Evolutionary conservation across 1,284 basidiomycete species (phyloP).

Genomic region (Malassezia brasiliensis): DNA sequence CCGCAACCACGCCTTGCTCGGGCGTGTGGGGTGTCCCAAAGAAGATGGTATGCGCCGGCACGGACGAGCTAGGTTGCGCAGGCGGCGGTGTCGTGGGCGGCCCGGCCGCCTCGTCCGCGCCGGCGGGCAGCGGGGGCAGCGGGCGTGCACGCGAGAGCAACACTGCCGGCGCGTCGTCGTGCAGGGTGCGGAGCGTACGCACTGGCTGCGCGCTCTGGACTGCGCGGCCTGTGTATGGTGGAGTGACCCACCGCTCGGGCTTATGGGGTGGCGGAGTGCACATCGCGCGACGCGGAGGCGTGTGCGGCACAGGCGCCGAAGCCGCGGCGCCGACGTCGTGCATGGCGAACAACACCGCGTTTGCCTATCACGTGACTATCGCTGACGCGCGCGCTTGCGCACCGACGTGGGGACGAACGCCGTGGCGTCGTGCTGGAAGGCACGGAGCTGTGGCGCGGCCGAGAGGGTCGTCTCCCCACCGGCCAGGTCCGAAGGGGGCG

Average conservation of each 20-base stretch:
- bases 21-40: conserved; percentile 4
- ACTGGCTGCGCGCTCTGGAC: background rate
- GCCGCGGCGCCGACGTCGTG: background rate
- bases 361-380: conserved; percentile 7
- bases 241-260: background rate
- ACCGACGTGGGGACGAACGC: conserved; percentile 34
- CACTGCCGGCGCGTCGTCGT: no score
- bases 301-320: background rate
- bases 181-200: no score
- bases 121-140: background rate
- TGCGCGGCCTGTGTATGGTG: background rate
- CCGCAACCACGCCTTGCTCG: background rate
- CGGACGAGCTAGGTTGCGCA: no score
- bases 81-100: no score
- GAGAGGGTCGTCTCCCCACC: conserved; percentile 25
- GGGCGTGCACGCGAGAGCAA: no score
- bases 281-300: background rate
- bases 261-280: background rate
- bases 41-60: background rate
- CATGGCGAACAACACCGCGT: conserved; percentile 1
- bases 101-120: background rate
- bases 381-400: background rate
- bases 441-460: conserved; percentile 41
- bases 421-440: conserved; percentile 40
- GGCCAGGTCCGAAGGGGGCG: conserved; percentile 6